A percentile compares a stretch with the other conserved stretches of the same genome.
phyloP scores from a whole-genome alignment of 192 early-diverging fungal genomes.

The Jimgerdemannia flammicorona region DNA sequence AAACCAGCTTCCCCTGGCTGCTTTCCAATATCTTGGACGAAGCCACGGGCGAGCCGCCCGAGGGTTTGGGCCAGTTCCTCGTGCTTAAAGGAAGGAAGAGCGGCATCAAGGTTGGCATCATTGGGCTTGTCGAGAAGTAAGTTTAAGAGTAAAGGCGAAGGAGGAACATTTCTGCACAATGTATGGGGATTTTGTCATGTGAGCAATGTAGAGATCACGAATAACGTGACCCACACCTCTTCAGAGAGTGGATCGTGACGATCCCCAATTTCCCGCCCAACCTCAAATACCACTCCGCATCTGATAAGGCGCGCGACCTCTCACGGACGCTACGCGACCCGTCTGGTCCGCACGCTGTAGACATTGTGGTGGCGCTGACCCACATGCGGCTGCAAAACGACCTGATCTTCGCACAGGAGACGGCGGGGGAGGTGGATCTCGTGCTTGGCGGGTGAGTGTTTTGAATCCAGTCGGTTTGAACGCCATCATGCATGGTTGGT shows the following conservation, averaged over 20 bases:
- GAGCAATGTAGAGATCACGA: background rate
- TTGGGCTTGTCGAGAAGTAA: slow-evolving; percentile 67
- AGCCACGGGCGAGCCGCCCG: slow-evolving; percentile 22
- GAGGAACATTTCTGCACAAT: background rate
- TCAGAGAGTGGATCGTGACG: slow-evolving; percentile 63
- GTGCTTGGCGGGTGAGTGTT: slow-evolving; percentile 57
- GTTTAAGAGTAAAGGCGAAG: background rate
- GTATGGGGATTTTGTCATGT: too few species aligned
- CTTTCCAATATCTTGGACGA: slow-evolving; percentile 59
- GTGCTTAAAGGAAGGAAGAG: slow-evolving; percentile 38
- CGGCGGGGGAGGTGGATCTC: slow-evolving; percentile 55
- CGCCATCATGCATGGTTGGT: background rate
- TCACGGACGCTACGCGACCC: slow-evolving; percentile 31
- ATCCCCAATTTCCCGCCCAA: slow-evolving; percentile 56
- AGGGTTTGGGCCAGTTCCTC: slow-evolving; percentile 28
- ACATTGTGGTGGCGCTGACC: slow-evolving; percentile 67
- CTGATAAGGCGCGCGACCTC: slow-evolving; percentile 40
- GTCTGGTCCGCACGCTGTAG: slow-evolving; percentile 40
- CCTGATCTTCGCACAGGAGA: slow-evolving; percentile 45
- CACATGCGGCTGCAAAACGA: slow-evolving; percentile 74
- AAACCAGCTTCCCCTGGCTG: slow-evolving; percentile 69
- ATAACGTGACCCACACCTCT: background rate
- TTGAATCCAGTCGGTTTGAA: background rate
- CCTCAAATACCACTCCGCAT: slow-evolving; percentile 54
- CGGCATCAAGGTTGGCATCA: slow-evolving; percentile 55